Base-by-base conservation (phyloP, 2,329 filamentous ascomycete species). In the Microsporum ferrugineum region DNA sequence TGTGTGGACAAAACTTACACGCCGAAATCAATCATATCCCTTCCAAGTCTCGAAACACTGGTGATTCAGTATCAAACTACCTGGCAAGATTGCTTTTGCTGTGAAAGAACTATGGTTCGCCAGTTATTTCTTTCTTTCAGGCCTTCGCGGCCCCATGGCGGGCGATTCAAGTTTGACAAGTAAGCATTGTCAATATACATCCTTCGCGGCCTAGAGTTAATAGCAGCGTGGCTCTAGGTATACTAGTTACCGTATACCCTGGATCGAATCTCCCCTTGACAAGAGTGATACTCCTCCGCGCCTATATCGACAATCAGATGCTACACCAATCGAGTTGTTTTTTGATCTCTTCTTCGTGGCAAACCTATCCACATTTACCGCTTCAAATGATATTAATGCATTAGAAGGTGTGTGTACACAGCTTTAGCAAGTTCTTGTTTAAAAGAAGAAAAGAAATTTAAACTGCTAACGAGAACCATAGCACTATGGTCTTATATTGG, bases 331-430 rank as follows among this genome's bases (percentile, higher is more conserved):
- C 51, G 78, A 84, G 66, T 72, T 84, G 2, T 84, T 84, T 67
- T 84, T 81, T 66, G 82, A 84, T 68, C 72, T 84, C 0, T 84
- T 84, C 66, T 83, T 84, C 62, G 81, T 86, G 5, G 84, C 83
- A 61, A 87, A 87, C 66, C 75, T 87, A 60, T 83, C 82, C 3
- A 84, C 84, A 10, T 87, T 87, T 66, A 82, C 80, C 2, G 75
- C 75, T 6, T 74, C 77, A 3, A 78, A 82, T 64, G 79, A 82
- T 47, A 82, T 84, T 64, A 82, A 81, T 65, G 76, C 80, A 63
- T 58, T 71, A 14, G 69, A 74, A 67, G 69, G 72, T 73, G 65
- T 66, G 70, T 5, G 12, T 34, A 38, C 47, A 17, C 27, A 3
- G 12, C 33, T 33, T 33, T 41, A 56, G 17, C 2, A 36, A 47